Conservation (phyloP, 495 filamentous ascomycete species). For the Choiromyces venosus region DNA sequence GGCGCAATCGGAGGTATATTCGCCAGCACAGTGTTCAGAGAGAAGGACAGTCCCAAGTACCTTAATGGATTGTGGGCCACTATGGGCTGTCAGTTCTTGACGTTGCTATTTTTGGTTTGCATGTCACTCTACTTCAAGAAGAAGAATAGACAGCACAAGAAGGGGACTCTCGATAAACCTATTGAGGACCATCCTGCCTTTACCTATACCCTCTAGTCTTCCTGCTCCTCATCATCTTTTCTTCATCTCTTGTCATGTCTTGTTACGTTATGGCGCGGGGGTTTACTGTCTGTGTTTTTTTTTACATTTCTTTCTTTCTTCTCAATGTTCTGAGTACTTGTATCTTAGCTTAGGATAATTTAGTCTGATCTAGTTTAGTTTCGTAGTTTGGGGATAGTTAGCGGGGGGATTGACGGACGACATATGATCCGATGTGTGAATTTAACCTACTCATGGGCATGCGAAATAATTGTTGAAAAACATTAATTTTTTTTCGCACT, state of each 20-base stretch:
- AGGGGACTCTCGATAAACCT: slow-evolving; percentile 23
- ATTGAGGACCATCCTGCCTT: slow-evolving; percentile 34
- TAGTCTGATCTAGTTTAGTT: too few relatives aligned
- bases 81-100: slow-evolving; percentile 31
- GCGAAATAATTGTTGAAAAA: background rate
- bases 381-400: background rate
- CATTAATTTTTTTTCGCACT: too few relatives aligned
- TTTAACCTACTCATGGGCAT: background rate
- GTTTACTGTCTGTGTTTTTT: too few relatives aligned
- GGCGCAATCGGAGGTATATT: slow-evolving; percentile 58
- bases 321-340: too few relatives aligned
- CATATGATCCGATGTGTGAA: too few relatives aligned
- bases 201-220: slow-evolving; percentile 32
- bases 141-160: slow-evolving; percentile 37
- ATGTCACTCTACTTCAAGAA: slow-evolving; percentile 31
- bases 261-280: background rate
- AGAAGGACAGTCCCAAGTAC: slow-evolving; percentile 55
- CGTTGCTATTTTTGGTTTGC: slow-evolving; percentile 12
- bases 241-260: background rate
- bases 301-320: background rate
- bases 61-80: slow-evolving; percentile 52
- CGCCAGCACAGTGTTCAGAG: slow-evolving; percentile 54
- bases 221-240: too few relatives aligned
- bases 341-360: too few relatives aligned
- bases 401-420: too few relatives aligned